These are phyloP conservation scores for Eremothecium sinecaudum DNA, from an alignment of 1,139 yeast species.

Conservation along the genomic window DNA sequence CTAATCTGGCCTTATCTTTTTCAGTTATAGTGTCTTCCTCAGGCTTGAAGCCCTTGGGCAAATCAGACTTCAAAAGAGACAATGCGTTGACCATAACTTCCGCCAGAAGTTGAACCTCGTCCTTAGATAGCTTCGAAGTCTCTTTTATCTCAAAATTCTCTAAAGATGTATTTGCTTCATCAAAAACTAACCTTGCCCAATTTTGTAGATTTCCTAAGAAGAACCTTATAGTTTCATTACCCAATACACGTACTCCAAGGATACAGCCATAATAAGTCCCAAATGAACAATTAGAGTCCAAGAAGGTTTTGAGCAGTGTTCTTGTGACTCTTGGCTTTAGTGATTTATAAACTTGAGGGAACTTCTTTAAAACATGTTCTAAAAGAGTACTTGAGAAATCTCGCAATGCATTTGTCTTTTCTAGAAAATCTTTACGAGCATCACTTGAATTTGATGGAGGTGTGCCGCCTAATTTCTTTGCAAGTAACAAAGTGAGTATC, in stretches of 20 bases:
- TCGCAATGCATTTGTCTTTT: conserved; percentile 53
- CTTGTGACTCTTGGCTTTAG: conserved; percentile 90
- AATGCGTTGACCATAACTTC: conserved; percentile 49
- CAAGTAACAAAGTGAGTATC: conserved; percentile 75
- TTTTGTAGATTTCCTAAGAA: conserved; percentile 75
- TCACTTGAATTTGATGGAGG: conserved; percentile 24
- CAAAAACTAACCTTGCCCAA: conserved; percentile 58
- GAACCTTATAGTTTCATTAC: conserved; percentile 80
- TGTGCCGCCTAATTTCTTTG: conserved; percentile 73
- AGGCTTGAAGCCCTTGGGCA: conserved; percentile 30
- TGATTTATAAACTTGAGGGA: conserved; percentile 81
- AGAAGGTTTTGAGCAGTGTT: conserved; percentile 79
- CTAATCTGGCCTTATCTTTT: conserved; percentile 40
- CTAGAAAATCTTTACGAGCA: conserved; percentile 31
- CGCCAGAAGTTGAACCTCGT: conserved; percentile 40
- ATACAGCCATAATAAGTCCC: conserved; percentile 93
- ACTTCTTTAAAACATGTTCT: conserved; percentile 64
- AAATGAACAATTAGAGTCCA: conserved; percentile 64
- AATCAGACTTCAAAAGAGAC: conserved; percentile 27
- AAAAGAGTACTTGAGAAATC: conserved; percentile 82
- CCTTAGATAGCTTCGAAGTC: conserved; percentile 23
- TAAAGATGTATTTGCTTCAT: conserved; percentile 17
- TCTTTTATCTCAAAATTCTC: conserved; percentile 11
- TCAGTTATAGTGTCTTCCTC: conserved; percentile 34
- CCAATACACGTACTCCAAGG: conserved; percentile 73